These are phyloP conservation scores for Hypoxylon lienhwacheense DNA, from an alignment of 495 filamentous ascomycete genomes.

Conservation along the genomic window DNA sequence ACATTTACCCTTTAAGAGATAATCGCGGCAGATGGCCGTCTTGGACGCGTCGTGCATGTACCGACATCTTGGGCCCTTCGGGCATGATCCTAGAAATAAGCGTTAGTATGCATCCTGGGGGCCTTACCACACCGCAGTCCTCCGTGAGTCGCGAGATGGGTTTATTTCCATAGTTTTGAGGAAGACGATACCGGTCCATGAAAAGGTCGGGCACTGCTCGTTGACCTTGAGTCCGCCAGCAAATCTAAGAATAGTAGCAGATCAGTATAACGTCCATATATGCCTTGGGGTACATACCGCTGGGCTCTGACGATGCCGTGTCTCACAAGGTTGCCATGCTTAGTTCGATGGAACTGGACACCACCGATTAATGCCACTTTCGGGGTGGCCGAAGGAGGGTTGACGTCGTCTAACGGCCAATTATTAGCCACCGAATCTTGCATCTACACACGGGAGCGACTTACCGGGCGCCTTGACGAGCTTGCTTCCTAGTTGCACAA, in stretches of 20 bases:
- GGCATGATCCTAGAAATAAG: conserved; percentile 68
- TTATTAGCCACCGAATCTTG: conserved; percentile 44
- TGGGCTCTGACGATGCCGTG: conserved; percentile 67
- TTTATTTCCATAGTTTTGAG: conserved; percentile 38
- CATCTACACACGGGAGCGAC: conserved; percentile 13
- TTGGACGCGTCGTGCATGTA: conserved; percentile 84
- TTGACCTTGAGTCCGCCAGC: conserved; percentile 62
- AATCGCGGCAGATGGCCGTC: conserved; percentile 89
- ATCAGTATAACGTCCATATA: conserved; percentile 12
- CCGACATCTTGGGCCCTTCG: conserved; percentile 75
- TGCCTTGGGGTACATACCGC: conserved; percentile 55
- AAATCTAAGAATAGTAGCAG: conserved; percentile 38
- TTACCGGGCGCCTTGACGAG: conserved; percentile 73
- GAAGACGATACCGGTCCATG: conserved; percentile 81
- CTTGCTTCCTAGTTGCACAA: conserved; percentile 81
- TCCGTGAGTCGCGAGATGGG: conserved; percentile 34
- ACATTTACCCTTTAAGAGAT: conserved; percentile 78
- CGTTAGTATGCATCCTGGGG: conserved; percentile 42
- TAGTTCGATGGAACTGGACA: conserved; percentile 85
- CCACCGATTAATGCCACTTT: conserved; percentile 77
- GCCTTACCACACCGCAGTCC: conserved; percentile 40
- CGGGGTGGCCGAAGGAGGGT: conserved; percentile 69
- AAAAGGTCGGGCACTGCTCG: conserved; percentile 85
- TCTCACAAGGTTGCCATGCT: conserved; percentile 87
- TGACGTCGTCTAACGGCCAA: conserved; percentile 59